Evolutionary conservation across 179 eudicot species (phyloP), one percentile per base, ranked within the genome.

Genomic region (Beta corolliflora): DNA sequence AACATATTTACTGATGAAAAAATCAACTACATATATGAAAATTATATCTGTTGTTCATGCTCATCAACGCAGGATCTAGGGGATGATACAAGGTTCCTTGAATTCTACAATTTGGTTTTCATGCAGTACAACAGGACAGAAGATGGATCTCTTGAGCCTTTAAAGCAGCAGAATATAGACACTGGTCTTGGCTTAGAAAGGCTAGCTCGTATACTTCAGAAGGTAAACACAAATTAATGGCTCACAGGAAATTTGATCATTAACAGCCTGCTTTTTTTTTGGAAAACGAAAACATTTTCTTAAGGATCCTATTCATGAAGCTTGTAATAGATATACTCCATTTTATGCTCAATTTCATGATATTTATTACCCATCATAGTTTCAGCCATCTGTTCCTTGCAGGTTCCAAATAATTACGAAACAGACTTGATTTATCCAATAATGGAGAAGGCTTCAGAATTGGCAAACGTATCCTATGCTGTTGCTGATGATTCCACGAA

Each of bases 101-200:
- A 96, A 87, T 94, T 96, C 88, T 96, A 93, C 93, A 96, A 96
- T 86, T 93, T 96, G 77, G 99, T 96, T 69, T 96, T 96, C 83
- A 96, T 96, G 99, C 93, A 96, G 85, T 96, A 90, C 86, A 96
- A 96, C 77, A 92, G 65, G 82, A 88, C 80, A 78, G 98, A 91
- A 71, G 93, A 92, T 83, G 99, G 99, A 60, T 91, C 94, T 48
- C 96, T 96, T 66, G 94, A 92, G 81, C 96, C 98, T 54, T 82
- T 96, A 53, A 94, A 91, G 77, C 97, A 92, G 84, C 88, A 88
- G 90, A 92, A 96, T 87, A 94, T 96, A 56, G 99, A 96, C 86
- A 96, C 99, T 72, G 99, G 99, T 78, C 90, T 96, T 60, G 99
- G 99, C 50, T 88, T 96, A 82, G 99, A 96, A 89, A 89, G 97